phyloP scores from a whole-genome alignment of 1,284 basidiomycete genomes.

The Xerocomus amazonicus region DNA sequence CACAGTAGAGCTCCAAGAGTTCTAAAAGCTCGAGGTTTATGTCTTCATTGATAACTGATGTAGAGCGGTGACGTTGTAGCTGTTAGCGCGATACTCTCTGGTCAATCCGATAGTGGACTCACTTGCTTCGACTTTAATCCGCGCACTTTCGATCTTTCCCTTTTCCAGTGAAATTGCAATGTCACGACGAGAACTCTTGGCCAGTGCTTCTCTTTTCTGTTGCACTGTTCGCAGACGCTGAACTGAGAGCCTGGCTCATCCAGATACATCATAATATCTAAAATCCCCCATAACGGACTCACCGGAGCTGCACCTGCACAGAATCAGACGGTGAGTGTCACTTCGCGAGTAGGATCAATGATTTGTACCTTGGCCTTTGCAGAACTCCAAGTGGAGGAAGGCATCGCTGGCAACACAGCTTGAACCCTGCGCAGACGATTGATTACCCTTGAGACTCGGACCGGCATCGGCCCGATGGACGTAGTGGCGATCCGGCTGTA shows the following conservation, averaged over 20 bases:
- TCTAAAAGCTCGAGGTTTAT: conserved; percentile 85
- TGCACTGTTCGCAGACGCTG: conserved; percentile 88
- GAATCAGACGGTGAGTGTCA: conserved; percentile 7
- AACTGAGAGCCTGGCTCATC: conserved; percentile 69
- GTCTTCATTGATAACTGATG: conserved; percentile 79
- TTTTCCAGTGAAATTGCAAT: conserved; percentile 77
- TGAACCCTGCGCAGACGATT: not conserved
- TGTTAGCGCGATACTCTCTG: conserved; percentile 4
- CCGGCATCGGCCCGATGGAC: not conserved
- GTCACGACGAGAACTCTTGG: conserved; percentile 78
- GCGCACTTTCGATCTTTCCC: conserved; percentile 78
- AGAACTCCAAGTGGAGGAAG: conserved; percentile 54
- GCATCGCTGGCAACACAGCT: conserved; percentile 38
- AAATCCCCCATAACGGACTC: conserved; percentile 13
- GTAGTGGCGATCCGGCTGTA: too few species aligned
- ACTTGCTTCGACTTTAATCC: conserved; percentile 81
- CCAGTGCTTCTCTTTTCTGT: conserved; percentile 91
- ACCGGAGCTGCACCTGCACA: conserved; percentile 66
- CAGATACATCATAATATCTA: conserved; percentile 2
- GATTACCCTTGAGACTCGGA: too few species aligned
- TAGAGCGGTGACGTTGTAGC: not conserved
- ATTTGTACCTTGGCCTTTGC: conserved; percentile 64
- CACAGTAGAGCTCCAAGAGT: conserved; percentile 90
- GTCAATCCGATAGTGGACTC: conserved; percentile 28
- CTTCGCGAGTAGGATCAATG: not conserved